These are phyloP conservation scores for Ustilago sp. DNA, from an alignment of 1,284 basidiomycete genomes.

Conservation along the genomic window DNA sequence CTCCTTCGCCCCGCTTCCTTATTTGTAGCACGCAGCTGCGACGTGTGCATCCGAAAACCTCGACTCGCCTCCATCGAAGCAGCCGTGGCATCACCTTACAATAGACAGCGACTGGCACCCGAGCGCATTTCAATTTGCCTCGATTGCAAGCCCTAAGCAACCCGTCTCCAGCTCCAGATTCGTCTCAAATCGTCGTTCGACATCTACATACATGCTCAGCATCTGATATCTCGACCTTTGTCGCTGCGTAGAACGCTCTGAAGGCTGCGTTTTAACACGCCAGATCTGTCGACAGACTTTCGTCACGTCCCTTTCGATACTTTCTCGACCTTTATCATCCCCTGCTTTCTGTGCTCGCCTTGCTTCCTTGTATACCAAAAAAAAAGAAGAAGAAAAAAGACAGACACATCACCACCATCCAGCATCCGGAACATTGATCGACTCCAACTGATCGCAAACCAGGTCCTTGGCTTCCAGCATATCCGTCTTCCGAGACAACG, in stretches of 20 bases:
- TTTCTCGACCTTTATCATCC: neutral
- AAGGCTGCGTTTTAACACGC: conserved; percentile 21
- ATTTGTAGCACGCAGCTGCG: conserved; percentile 2
- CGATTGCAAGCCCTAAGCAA: neutral
- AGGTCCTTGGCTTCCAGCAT: neutral
- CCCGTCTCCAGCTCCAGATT: conserved; percentile 1
- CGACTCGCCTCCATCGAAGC: conserved; percentile 2
- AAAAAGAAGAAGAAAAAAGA: neutral
- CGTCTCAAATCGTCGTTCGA: conserved; percentile 4
- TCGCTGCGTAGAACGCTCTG: conserved; percentile 14
- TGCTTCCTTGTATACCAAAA: neutral
- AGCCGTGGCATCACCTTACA: neutral
- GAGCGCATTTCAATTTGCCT: neutral
- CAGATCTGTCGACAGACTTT: conserved; percentile 8
- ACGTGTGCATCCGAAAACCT: conserved; percentile 1
- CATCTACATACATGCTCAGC: conserved; percentile 32
- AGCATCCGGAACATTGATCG: neutral
- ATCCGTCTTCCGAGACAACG: neutral
- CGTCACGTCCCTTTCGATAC: conserved; percentile 5
- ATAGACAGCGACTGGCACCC: conserved; percentile 10
- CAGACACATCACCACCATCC: neutral
- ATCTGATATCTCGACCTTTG: conserved; percentile 15
- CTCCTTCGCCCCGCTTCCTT: conserved; percentile 2
- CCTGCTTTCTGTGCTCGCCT: neutral
- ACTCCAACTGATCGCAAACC: neutral